Evolutionary conservation across 1,284 basidiomycete genomes (phyloP).

Genomic region (Cryptococcus hybrid): DNA sequence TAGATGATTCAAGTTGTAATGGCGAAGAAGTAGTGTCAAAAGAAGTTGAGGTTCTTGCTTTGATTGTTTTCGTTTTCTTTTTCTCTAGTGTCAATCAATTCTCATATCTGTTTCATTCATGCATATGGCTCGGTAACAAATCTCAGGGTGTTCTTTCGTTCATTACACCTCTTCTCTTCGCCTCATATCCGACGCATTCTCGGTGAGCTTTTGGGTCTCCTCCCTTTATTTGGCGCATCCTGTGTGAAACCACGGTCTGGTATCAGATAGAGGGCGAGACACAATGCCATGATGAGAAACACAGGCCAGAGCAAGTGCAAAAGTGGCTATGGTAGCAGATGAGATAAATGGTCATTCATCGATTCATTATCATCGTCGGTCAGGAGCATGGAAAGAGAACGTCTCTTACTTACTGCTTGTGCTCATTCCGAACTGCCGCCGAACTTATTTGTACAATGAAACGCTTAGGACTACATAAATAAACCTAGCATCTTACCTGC

Average conservation of each 20-base stretch:
- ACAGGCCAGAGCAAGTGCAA: slow-evolving; percentile 7
- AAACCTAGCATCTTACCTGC: no score
- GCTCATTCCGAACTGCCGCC: no score
- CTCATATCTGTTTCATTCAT: background rate
- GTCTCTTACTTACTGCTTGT: no score
- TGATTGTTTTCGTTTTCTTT: background rate
- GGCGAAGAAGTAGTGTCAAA: no score
- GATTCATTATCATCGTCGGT: no score
- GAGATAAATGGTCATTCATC: no score
- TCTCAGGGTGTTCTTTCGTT: background rate
- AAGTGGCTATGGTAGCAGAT: slow-evolving; percentile 1
- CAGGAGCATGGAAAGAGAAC: no score
- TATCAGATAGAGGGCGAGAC: slow-evolving; percentile 8
- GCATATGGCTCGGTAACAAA: background rate
- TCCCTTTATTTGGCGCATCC: background rate
- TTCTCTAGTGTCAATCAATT: background rate
- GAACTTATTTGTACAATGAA: no score
- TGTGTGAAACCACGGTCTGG: slow-evolving; percentile 9
- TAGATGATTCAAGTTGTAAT: background rate
- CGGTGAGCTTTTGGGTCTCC: background rate
- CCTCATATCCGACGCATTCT: background rate
- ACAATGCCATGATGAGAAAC: slow-evolving; percentile 7
- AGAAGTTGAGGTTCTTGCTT: background rate
- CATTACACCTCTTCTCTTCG: background rate
- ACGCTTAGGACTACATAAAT: no score